These are phyloP conservation scores for Fusarium piperis DNA, from an alignment of 2,329 filamentous ascomycete species.

Conservation along the genomic window DNA sequence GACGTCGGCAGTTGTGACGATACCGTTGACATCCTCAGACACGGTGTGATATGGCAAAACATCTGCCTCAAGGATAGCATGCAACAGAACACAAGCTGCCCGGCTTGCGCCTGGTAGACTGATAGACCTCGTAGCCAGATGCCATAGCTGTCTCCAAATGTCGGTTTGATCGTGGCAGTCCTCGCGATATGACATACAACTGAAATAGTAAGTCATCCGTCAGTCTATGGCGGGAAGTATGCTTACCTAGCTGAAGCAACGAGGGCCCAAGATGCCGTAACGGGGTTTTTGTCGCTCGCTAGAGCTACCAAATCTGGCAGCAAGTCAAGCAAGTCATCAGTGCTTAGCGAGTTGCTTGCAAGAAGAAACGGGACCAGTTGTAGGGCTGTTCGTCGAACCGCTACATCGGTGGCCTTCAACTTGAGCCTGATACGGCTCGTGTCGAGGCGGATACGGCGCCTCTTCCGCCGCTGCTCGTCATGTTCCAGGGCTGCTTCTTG, in stretches of 20 bases:
- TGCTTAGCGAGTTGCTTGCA: slow-evolving; percentile 54
- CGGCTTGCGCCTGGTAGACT: slow-evolving; percentile 77
- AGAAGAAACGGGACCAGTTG: slow-evolving; percentile 69
- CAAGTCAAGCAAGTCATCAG: slow-evolving; percentile 63
- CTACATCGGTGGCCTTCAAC: slow-evolving; percentile 55
- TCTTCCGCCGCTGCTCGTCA: slow-evolving; percentile 63
- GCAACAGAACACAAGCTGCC: slow-evolving; percentile 78
- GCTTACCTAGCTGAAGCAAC: slow-evolving; percentile 80
- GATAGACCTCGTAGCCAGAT: slow-evolving; percentile 75
- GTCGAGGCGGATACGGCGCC: slow-evolving; percentile 54
- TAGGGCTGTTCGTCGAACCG: slow-evolving; percentile 61
- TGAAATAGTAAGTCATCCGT: slow-evolving; percentile 40
- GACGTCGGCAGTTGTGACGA: slow-evolving; percentile 80
- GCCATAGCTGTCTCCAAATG: slow-evolving; percentile 80
- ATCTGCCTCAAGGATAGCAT: slow-evolving; percentile 70
- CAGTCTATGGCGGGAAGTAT: background rate
- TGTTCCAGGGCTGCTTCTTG: slow-evolving; percentile 40
- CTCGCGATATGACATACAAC: slow-evolving; percentile 43
- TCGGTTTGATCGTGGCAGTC: slow-evolving; percentile 49
- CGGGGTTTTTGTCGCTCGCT: slow-evolving; percentile 75
- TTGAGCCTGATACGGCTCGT: slow-evolving; percentile 60
- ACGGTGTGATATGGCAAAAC: slow-evolving; percentile 75
- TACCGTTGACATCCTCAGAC: slow-evolving; percentile 74
- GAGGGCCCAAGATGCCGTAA: slow-evolving; percentile 82
- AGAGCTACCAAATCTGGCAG: slow-evolving; percentile 67